These are phyloP conservation scores for Microbotryum intermedium DNA, from an alignment of 1,284 basidiomycete genomes.

Conservation along the genomic window DNA sequence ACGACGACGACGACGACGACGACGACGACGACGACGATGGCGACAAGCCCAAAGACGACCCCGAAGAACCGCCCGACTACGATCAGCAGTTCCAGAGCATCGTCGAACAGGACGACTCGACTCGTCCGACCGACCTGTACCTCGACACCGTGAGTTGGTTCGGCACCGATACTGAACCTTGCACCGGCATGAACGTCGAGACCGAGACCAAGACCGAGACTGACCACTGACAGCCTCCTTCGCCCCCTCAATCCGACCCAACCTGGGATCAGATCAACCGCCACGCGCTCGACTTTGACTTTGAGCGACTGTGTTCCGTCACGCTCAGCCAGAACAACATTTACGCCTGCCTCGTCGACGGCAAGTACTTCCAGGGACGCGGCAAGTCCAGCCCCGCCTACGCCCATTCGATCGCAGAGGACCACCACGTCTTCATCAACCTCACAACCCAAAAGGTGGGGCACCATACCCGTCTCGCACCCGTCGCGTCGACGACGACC, in stretches of 20 bases:
- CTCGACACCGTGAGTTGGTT: slow-evolving; percentile 71
- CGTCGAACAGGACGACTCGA: not conserved
- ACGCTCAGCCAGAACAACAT: slow-evolving; percentile 93
- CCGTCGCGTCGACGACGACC: too few species aligned
- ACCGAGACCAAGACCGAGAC: slow-evolving; percentile 51
- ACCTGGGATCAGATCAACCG: slow-evolving; percentile 62
- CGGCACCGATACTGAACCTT: too few species aligned
- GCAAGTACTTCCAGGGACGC: slow-evolving; percentile 97
- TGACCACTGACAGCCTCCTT: slow-evolving; percentile 6
- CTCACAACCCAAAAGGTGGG: slow-evolving; percentile 77
- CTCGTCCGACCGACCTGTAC: slow-evolving; percentile 62
- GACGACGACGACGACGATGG: not conserved
- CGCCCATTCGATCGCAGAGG: slow-evolving; percentile 92
- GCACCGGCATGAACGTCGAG: slow-evolving; percentile 89
- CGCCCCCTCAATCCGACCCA: not conserved
- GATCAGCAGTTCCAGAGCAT: slow-evolving; percentile 40
- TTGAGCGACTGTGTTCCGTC: slow-evolving; percentile 96
- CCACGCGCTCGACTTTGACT: slow-evolving; percentile 89
- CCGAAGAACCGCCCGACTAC: slow-evolving; percentile 23
- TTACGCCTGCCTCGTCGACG: slow-evolving; percentile 95
- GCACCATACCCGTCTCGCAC: not conserved
- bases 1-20: not conserved
- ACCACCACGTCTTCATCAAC: slow-evolving; percentile 97
- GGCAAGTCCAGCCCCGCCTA: slow-evolving; percentile 90
- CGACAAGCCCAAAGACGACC: slow-evolving; percentile 38